Evolutionary conservation across 2,329 filamentous ascomycete species (phyloP), one percentile per base, ranked within the genome.

Genomic region (Botrytis sinoallii): DNA sequence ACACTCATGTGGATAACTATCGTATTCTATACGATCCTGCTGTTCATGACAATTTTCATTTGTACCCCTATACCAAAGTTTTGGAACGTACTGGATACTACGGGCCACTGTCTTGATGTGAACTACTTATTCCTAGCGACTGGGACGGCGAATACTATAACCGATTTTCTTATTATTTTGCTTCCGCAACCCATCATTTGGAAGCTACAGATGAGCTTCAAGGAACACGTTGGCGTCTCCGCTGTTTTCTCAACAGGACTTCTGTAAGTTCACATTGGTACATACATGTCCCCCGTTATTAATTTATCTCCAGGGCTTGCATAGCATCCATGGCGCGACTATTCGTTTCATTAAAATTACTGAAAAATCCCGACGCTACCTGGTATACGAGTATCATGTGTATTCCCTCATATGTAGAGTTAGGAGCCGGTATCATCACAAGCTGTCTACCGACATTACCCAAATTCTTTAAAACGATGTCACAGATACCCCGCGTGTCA

Each of bases 321-420:
- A 68, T 68, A 68, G 65, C 65, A 68, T 68, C 65, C 0, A 68
- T 68, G 32, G 65, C 38, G 2, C 65, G 65, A 9, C 9, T 68
- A 4, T 40, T 68, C 5, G 52, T 68, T 40, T 68, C 65, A 1
- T 16, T 29, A 3, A 68, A 68, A 55, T 46, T 68, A 0, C 5
- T 68, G 10, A 55, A 55, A 55, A 68, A 29, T 32, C 16, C 38
- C 25, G 65, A 68, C 5, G 9, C 38, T 14, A 10, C 46, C 5
- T 68, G 65, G 65, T 55, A 40, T 9, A 55, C 46, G 4, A 68
- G 65, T 1, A 55, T 68, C 25, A 55, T 68, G 65, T 68, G 65
- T 25, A 68, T 68, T 29, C 65, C 65, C 1, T 68, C 65, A 14
- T 68, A 68, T 20, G 65, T 68, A 0, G 65, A 68, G 52, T 16